Percentiles rank a stretch among this genome's conserved stretches.
phyloP scores from a whole-genome alignment of 495 filamentous ascomycete species.

The Lophium mytilinum region DNA sequence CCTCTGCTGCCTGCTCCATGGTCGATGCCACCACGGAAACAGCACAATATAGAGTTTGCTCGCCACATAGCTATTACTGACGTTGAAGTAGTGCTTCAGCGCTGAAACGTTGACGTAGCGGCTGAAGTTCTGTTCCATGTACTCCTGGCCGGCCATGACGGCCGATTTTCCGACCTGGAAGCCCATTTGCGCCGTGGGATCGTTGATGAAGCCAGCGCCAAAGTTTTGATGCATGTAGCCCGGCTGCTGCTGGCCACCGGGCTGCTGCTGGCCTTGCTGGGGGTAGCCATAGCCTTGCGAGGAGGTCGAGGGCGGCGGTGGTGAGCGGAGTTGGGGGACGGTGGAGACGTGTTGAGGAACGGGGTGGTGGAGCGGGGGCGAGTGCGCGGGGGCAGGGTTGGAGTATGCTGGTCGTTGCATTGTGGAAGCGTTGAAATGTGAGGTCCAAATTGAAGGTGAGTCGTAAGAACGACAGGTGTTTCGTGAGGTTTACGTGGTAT shows the following conservation, averaged over 20 bases:
- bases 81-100: conserved; percentile 42
- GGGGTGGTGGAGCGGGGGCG: conserved; percentile 94
- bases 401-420: conserved; percentile 84
- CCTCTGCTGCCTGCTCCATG: conserved; percentile 77
- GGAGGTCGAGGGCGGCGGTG: conserved; percentile 70
- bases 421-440: not conserved
- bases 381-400: conserved; percentile 62
- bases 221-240: conserved; percentile 59
- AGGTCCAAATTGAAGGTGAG: too few species aligned
- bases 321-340: conserved; percentile 96
- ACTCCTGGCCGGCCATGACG: conserved; percentile 79
- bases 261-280: conserved; percentile 59
- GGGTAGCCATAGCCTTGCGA: conserved; percentile 66
- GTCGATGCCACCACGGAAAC: conserved; percentile 94
- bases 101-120: conserved; percentile 75
- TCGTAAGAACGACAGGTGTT: too few species aligned
- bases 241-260: conserved; percentile 36
- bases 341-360: conserved; percentile 98
- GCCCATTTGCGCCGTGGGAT: conserved; percentile 93
- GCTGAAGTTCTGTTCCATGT: conserved; percentile 91
- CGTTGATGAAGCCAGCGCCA: conserved; percentile 76
- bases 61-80: conserved; percentile 38
- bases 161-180: conserved; percentile 90
- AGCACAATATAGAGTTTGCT: conserved; percentile 62
- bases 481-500: too few species aligned